Percentiles rank a stretch among this genome's conserved stretches.
These are phyloP conservation scores for Penicillium psychrofluorescens DNA, from an alignment of 495 filamentous ascomycete genomes.

Conservation along the genomic window DNA sequence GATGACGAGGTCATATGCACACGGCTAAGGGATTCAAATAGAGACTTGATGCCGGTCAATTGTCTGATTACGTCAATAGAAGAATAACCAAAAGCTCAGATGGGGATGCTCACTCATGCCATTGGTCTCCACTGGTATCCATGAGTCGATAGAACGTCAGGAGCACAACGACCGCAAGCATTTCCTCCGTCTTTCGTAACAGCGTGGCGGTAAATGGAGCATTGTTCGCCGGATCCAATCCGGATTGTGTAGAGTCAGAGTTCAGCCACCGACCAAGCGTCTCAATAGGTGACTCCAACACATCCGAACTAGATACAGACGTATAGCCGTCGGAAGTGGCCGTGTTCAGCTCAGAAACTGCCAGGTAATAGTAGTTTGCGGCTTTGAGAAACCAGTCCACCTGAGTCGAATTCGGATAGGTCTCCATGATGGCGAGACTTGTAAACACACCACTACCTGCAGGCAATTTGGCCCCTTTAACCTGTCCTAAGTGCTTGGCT, in stretches of 20 bases:
- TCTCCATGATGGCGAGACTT: slow-evolving; percentile 28
- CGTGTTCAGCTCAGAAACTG: slow-evolving; percentile 21
- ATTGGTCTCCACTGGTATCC: slow-evolving; percentile 26
- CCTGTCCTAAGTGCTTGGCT: slow-evolving; percentile 33
- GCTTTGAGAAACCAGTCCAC: slow-evolving; percentile 39
- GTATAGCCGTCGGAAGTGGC: slow-evolving; percentile 25
- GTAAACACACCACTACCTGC: slow-evolving; percentile 19
- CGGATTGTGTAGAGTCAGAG: slow-evolving; percentile 2
- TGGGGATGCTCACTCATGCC: slow-evolving; percentile 25
- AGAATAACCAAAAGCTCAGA: background rate
- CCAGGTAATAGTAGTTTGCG: slow-evolving; percentile 36
- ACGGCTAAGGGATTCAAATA: slow-evolving; percentile 24
- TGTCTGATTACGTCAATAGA: slow-evolving; percentile 13
- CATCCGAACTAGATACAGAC: slow-evolving; percentile 23
- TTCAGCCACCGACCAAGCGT: slow-evolving; percentile 22
- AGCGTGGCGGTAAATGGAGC: slow-evolving; percentile 3
- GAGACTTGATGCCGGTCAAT: slow-evolving; percentile 19
- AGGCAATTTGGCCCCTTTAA: slow-evolving; percentile 25
- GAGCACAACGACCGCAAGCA: slow-evolving; percentile 21
- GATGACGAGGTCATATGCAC: slow-evolving; percentile 1
- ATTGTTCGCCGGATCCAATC: background rate
- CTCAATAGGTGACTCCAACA: slow-evolving; percentile 30
- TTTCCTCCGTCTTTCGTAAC: slow-evolving; percentile 24
- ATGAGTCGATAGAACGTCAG: slow-evolving; percentile 28
- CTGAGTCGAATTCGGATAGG: slow-evolving; percentile 28